Percentiles rank a stretch among this genome's conserved stretches.
These are phyloP conservation scores for Cnidoscolus chayamansa DNA, from an alignment of 441 rosid genomes.

Conservation along the genomic window DNA sequence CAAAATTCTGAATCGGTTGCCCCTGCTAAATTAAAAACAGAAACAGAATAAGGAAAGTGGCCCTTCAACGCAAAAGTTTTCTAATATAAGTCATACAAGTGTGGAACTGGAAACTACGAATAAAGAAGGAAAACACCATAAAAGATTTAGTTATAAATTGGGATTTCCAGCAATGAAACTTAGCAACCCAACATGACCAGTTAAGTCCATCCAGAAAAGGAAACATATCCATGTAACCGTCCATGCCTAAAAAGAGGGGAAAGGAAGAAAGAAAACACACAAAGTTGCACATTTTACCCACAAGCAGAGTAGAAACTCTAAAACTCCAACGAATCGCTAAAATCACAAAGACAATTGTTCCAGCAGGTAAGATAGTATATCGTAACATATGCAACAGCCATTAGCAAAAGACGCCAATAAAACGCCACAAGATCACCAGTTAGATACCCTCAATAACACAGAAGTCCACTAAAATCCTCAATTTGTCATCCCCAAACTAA, in stretches of 20 bases:
- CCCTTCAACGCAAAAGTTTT: neutral
- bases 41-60: neutral
- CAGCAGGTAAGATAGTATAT: neutral
- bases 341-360: neutral
- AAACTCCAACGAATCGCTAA: neutral
- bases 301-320: conserved; percentile 7
- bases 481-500: conserved; percentile 15
- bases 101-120: conserved; percentile 5
- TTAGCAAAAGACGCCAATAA: neutral
- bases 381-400: neutral
- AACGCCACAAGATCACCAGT: conserved; percentile 18
- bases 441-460: conserved; percentile 13
- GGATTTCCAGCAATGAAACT: conserved; percentile 19
- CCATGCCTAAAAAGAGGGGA: conserved; percentile 10
- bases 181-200: neutral
- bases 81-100: conserved; percentile 1
- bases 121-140: conserved; percentile 12
- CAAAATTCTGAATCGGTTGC: conserved; percentile 18
- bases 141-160: conserved; percentile 6
- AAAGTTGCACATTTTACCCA: neutral
- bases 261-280: neutral
- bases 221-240: conserved; percentile 13
- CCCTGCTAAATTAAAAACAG: conserved; percentile 31
- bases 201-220: conserved; percentile 7
- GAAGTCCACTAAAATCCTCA: conserved; percentile 14